Base-by-base conservation (phyloP, 2,329 filamentous ascomycete species). In the Furcasterigmium sp. region DNA sequence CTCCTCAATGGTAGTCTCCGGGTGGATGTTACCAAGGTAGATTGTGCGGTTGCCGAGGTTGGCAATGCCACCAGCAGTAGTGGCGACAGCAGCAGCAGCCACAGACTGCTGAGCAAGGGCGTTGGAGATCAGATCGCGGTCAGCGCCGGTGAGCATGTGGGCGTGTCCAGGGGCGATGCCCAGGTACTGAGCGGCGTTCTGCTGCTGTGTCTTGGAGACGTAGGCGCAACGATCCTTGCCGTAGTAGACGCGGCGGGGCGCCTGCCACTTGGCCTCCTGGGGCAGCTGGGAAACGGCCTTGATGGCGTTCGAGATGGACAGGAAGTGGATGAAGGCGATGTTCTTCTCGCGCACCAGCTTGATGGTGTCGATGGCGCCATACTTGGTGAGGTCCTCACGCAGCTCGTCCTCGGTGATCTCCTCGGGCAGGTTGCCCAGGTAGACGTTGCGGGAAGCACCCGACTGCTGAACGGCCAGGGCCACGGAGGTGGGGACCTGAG, bases 201-300 rank as follows among this genome's bases (percentile, higher is more conserved):
- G 93, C 71, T 98, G 93, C 69, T 98, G 93, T 0, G 93, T 98
- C 78, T 98, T 98, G 46, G 93, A 98, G 41, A 98, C 91, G 58
- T 98, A 98, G 15, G 93, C 93, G 59, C 93, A 98, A 49, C 93
- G 82, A 63, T 98, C 93, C 73, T 98, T 98, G 66, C 93, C 93
- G 58, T 98, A 98, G 76, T 95, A 97, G 10, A 98, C 93, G 42
- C 93, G 87, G 52, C 90, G 87, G 41, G 93, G 93, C 8, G 90
- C 80, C 65, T 96, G 91, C 93, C 93, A 98, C 69, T 95, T 96
- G 29, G 87, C 75, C 67, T 98, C 93, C 65, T 97, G 91, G 10
- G 93, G 93, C 47, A 98, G 81, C 65, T 97, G 91, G 11, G 90
- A 85, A 41, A 98, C 93, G 18, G 93, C 91, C 74, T 98, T 98